These are phyloP conservation scores for Acanthamoeba culbertsoni DNA, from an alignment of 208 protist species.

Conservation along the genomic window DNA sequence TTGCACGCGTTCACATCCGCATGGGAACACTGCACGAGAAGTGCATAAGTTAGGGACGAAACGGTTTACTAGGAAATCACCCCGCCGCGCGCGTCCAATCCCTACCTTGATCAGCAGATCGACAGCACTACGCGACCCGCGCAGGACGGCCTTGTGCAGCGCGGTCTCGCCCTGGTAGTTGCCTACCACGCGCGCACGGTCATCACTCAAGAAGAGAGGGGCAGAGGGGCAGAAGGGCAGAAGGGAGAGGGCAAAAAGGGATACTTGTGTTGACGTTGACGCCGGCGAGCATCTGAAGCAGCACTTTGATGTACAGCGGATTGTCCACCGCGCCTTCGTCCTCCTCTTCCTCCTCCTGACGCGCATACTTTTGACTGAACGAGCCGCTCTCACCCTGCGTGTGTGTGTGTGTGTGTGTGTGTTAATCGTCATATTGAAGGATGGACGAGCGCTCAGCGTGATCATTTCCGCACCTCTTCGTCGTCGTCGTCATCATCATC, in stretches of 20 bases:
- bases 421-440: not conserved
- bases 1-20: conserved; percentile 37
- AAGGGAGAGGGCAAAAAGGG: not conserved
- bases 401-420: not conserved
- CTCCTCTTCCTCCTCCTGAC: not conserved
- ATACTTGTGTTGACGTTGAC: conserved; percentile 34
- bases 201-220: not conserved
- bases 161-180: conserved; percentile 47
- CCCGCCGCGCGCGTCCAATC: too few relatives aligned
- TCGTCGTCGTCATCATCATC: not conserved
- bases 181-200: not conserved
- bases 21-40: not conserved
- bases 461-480: not conserved
- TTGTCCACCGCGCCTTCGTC: conserved; percentile 6
- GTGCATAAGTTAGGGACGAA: not conserved
- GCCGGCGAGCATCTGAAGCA: conserved; percentile 48
- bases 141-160: conserved; percentile 36
- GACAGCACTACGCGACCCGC: not conserved
- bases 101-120: conserved; percentile 4
- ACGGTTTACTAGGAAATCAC: too few relatives aligned
- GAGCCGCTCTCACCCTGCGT: too few relatives aligned
- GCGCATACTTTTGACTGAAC: not conserved
- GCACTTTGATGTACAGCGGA: not conserved
- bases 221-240: not conserved
- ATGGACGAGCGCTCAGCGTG: not conserved